Evolutionary conservation across 352 stramenopile species (phyloP).

Genomic region (Phytopythium boreale): DNA sequence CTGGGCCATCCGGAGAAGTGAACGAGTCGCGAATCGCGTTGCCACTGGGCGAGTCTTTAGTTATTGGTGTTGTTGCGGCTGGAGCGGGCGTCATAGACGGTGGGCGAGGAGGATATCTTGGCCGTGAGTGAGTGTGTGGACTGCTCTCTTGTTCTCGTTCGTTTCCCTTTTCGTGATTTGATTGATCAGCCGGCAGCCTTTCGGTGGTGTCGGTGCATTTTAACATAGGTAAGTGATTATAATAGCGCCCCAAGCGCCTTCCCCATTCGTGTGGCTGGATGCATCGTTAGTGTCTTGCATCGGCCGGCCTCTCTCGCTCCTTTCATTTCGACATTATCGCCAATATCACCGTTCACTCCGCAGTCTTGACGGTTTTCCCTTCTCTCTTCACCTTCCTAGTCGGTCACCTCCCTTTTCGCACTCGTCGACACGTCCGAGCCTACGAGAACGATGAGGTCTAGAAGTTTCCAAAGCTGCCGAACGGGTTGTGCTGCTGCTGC

Average conservation of each 20-base stretch:
- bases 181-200: too few relatives aligned
- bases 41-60: neutral
- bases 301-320: neutral
- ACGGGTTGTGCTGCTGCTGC: constrained; percentile 56
- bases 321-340: constrained; percentile 1
- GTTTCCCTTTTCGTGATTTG: neutral
- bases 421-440: neutral
- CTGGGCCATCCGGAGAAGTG: constrained; percentile 8
- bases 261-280: neutral
- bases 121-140: neutral
- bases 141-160: neutral
- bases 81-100: neutral
- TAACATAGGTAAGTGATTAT: neutral
- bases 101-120: neutral
- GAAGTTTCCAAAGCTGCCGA: constrained; percentile 54
- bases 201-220: too few relatives aligned
- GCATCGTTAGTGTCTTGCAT: neutral
- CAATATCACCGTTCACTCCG: neutral
- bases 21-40: neutral
- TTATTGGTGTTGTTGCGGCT: constrained; percentile 1
- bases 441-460: constrained; percentile 7
- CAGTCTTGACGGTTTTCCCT: neutral
- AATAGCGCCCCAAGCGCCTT: neutral
- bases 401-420: neutral
- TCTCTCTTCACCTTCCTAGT: neutral